Evolutionary conservation across 306 rosid genomes (phyloP).

Genomic region (Datisca glomerata): DNA sequence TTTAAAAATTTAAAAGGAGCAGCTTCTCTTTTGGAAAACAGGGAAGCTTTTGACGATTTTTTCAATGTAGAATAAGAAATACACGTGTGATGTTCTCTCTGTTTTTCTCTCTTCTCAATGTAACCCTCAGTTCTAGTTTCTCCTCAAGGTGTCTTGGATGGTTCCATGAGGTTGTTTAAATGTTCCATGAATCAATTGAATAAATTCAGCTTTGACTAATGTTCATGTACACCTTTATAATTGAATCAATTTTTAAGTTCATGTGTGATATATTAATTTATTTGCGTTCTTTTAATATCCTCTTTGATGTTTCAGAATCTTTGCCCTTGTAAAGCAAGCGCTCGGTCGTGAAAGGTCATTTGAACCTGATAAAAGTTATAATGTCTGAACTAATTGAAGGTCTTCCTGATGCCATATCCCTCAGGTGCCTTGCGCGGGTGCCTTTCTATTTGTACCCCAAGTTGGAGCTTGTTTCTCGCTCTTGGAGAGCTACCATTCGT

Average conservation of each 20-base stretch:
- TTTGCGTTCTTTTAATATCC: not conserved
- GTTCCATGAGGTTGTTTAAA: too few relatives aligned
- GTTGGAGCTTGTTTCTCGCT: constrained; percentile 74
- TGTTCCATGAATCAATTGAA: too few relatives aligned
- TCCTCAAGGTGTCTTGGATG: too few relatives aligned
- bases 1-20: too few relatives aligned
- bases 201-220: too few relatives aligned
- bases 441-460: constrained; percentile 81
- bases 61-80: too few relatives aligned
- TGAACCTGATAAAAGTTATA: constrained; percentile 42
- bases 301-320: constrained; percentile 19
- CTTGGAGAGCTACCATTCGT: constrained; percentile 80
- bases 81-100: too few relatives aligned
- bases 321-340: constrained; percentile 13
- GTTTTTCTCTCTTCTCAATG: too few relatives aligned
- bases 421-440: constrained; percentile 88
- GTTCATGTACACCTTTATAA: too few relatives aligned
- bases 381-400: constrained; percentile 95
- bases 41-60: too few relatives aligned
- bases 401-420: constrained; percentile 86
- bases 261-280: not conserved
- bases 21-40: too few relatives aligned
- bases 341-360: constrained; percentile 14
- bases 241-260: not conserved
- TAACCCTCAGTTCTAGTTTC: too few relatives aligned